Percentiles rank a stretch among this genome's conserved stretches.
These are phyloP conservation scores for Linum lewisii DNA, from an alignment of 345 rosid genomes.

Conservation along the genomic window DNA sequence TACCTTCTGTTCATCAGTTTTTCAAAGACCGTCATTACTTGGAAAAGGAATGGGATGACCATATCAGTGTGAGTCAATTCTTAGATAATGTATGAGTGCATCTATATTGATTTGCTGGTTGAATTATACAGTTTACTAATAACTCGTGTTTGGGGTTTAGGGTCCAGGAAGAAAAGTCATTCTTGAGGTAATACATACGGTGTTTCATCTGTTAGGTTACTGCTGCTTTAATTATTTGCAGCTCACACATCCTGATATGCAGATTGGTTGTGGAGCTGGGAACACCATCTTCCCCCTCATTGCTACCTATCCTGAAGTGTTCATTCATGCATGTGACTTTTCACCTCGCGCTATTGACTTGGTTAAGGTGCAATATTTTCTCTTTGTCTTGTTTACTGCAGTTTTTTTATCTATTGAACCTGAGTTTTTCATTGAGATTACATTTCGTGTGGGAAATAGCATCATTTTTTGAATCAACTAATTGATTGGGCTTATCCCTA, in stretches of 20 bases:
- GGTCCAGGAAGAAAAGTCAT: constrained; percentile 37
- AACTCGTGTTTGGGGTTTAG: constrained; percentile 23
- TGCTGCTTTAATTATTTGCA: background rate
- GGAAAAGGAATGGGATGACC: constrained; percentile 88
- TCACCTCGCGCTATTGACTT: constrained; percentile 74
- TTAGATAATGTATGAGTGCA: background rate
- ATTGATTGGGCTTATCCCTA: no score
- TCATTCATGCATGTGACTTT: constrained; percentile 86
- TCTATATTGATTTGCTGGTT: constrained; percentile 1
- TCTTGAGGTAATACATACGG: constrained; percentile 45
- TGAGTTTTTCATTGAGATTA: background rate
- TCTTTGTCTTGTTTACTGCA: constrained; percentile 9
- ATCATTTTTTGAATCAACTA: no score
- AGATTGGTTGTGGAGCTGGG: constrained; percentile 98
- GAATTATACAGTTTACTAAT: background rate
- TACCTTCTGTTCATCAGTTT: constrained; percentile 36
- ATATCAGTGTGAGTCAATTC: constrained; percentile 55
- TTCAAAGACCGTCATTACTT: constrained; percentile 92
- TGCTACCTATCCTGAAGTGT: constrained; percentile 65
- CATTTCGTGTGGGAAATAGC: no score
- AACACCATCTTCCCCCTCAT: constrained; percentile 75
- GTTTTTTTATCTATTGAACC: background rate
- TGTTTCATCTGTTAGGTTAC: constrained; percentile 4
- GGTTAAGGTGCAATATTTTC: constrained; percentile 55
- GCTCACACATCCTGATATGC: constrained; percentile 12